Conservation (phyloP, 768 basidiomycete species). For the Aureoboletus auriporus region DNA sequence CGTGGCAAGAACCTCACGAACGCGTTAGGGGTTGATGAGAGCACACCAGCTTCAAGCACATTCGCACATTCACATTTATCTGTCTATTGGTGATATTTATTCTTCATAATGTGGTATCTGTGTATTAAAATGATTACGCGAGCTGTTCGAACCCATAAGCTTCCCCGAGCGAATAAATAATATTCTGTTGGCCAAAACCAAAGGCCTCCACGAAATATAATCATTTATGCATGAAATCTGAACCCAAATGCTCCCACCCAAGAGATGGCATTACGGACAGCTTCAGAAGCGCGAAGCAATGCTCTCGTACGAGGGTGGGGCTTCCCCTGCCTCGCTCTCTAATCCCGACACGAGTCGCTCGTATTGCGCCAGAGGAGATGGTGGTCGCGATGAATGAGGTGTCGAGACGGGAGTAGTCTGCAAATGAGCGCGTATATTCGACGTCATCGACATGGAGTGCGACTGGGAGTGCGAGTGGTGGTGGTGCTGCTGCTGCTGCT, state of each 20-base stretch:
- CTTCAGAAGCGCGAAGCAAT: slow-evolving; percentile 7
- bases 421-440: neutral
- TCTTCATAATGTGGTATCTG: neutral
- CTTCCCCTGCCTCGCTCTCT: slow-evolving; percentile 78
- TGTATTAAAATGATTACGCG: neutral
- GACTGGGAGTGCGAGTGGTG: neutral
- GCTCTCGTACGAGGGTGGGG: slow-evolving; percentile 58
- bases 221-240: neutral
- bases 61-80: neutral
- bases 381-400: slow-evolving; percentile 12
- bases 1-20: slow-evolving; percentile 81
- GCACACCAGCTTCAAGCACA: neutral
- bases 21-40: slow-evolving; percentile 43
- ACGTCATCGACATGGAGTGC: neutral
- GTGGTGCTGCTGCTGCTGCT: too few species aligned
- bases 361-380: slow-evolving; percentile 45
- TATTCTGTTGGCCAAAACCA: neutral
- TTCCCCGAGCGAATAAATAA: neutral
- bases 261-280: neutral
- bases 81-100: neutral
- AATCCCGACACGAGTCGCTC: slow-evolving; percentile 86
- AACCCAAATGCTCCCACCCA: neutral
- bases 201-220: neutral
- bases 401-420: neutral
- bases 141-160: too few species aligned